These are phyloP conservation scores for Hortaea werneckii DNA, from an alignment of 2,329 filamentous ascomycete genomes.

Conservation along the genomic window DNA sequence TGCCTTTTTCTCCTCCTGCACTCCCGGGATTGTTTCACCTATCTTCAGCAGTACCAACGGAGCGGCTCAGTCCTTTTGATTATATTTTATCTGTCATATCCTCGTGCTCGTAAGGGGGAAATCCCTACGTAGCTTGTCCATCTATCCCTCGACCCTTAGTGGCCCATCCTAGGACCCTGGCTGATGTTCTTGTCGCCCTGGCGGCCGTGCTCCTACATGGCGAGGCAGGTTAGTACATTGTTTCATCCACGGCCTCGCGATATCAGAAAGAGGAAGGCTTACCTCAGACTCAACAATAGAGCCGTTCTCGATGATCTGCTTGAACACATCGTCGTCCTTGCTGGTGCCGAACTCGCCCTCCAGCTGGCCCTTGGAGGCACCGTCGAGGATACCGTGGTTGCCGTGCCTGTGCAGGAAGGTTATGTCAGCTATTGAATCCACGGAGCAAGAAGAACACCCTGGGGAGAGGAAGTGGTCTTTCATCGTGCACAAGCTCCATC, in stretches of 20 bases:
- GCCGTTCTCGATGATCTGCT: conserved; percentile 70
- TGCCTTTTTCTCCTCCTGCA: too few species aligned
- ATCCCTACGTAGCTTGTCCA: neutral
- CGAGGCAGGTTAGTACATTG: neutral
- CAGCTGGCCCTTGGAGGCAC: conserved; percentile 62
- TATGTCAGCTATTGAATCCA: neutral
- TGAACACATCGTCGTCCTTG: conserved; percentile 70
- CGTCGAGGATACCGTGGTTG: conserved; percentile 67
- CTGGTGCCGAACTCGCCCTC: conserved; percentile 81
- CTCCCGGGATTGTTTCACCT: too few species aligned
- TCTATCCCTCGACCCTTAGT: neutral
- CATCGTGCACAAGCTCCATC: neutral
- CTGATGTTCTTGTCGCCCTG: conserved; percentile 2
- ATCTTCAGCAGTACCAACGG: too few species aligned
- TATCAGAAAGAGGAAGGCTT: conserved; percentile 21
- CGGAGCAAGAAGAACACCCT: neutral
- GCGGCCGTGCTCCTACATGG: neutral
- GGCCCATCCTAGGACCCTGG: conserved; percentile 1
- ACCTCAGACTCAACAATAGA: conserved; percentile 49
- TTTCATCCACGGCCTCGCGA: too few species aligned
- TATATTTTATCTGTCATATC: neutral
- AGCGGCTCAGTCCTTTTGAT: too few species aligned
- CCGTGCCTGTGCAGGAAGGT: conserved; percentile 56
- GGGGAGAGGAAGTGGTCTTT: neutral
- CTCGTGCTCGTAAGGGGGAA: neutral